phyloP scores from a whole-genome alignment of 164 flowering plant species.

The Echeveria elegans region DNA sequence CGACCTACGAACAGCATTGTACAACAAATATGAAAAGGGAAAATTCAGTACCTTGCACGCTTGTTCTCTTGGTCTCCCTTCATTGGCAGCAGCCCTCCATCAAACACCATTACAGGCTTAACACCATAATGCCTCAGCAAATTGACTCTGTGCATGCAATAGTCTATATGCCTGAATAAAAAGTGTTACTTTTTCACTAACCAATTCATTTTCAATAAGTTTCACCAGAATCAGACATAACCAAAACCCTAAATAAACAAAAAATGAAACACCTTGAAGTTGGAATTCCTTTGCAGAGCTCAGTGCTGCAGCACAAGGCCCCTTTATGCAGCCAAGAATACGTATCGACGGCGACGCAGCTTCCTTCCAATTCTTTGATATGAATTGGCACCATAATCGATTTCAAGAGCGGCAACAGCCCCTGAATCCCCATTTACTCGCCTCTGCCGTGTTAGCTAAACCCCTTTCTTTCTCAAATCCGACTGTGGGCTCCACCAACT shows the following conservation, averaged over 20 bases:
- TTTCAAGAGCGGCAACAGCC: slow-evolving; percentile 77
- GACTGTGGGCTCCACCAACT: not conserved
- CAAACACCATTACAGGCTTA: slow-evolving; percentile 86
- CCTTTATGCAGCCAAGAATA: slow-evolving; percentile 99
- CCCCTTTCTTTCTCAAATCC: not conserved
- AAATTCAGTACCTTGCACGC: slow-evolving; percentile 55
- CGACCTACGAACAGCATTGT: not conserved
- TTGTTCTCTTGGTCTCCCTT: slow-evolving; percentile 89
- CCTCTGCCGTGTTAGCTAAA: not conserved
- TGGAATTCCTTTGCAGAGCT: slow-evolving; percentile 74
- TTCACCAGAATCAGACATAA: not conserved
- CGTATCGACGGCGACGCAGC: slow-evolving; percentile 77
- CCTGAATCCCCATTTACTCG: slow-evolving; percentile 76
- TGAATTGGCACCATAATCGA: slow-evolving; percentile 81
- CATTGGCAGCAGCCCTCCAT: slow-evolving; percentile 94
- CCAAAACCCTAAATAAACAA: not conserved
- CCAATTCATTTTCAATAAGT: not conserved
- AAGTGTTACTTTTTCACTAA: not conserved
- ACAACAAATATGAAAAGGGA: not conserved
- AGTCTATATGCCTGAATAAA: slow-evolving; percentile 71
- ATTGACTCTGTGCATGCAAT: slow-evolving; percentile 95
- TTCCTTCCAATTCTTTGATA: slow-evolving; percentile 67
- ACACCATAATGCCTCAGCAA: slow-evolving; percentile 81
- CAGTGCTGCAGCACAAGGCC: slow-evolving; percentile 80
- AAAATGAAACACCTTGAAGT: slow-evolving; percentile 51